Conservation (phyloP, 2,329 filamentous ascomycete genomes). For the Boeremia lycopersici region DNA sequence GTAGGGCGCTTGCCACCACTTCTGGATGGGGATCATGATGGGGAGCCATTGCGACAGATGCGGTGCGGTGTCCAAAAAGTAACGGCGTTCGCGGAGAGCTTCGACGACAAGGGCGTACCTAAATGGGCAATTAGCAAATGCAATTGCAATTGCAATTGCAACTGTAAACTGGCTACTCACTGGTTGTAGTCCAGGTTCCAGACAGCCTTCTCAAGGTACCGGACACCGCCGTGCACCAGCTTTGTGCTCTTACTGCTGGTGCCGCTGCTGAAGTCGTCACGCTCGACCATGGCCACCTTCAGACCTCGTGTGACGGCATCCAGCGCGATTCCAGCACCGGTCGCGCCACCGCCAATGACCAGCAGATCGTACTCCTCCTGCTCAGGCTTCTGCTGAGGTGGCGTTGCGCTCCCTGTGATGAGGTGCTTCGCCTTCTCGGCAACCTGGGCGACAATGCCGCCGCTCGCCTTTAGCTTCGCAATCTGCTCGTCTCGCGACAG, state of each 20-base stretch:
- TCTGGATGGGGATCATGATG: conserved; percentile 81
- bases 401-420: conserved; percentile 39
- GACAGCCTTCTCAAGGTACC: conserved; percentile 85
- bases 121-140: conserved; percentile 12
- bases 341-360: conserved; percentile 79
- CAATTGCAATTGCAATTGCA: neutral
- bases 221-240: conserved; percentile 82
- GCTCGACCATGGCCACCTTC: conserved; percentile 80
- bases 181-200: conserved; percentile 86
- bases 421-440: conserved; percentile 51
- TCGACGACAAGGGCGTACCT: conserved; percentile 76
- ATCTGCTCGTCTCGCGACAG: conserved; percentile 70
- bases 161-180: conserved; percentile 46
- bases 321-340: conserved; percentile 78
- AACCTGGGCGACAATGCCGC: conserved; percentile 46
- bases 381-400: conserved; percentile 37
- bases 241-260: conserved; percentile 89
- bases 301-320: conserved; percentile 80
- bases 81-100: conserved; percentile 80
- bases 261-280: conserved; percentile 81
- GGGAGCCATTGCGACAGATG: conserved; percentile 82
- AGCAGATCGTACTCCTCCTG: conserved; percentile 74
- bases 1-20: conserved; percentile 84
- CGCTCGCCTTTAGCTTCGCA: conserved; percentile 61
- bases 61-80: conserved; percentile 81